Evolutionary conservation across 495 filamentous ascomycete species (phyloP), one percentile per base, ranked within the genome.

Genomic region (Emericellopsis terricola): DNA sequence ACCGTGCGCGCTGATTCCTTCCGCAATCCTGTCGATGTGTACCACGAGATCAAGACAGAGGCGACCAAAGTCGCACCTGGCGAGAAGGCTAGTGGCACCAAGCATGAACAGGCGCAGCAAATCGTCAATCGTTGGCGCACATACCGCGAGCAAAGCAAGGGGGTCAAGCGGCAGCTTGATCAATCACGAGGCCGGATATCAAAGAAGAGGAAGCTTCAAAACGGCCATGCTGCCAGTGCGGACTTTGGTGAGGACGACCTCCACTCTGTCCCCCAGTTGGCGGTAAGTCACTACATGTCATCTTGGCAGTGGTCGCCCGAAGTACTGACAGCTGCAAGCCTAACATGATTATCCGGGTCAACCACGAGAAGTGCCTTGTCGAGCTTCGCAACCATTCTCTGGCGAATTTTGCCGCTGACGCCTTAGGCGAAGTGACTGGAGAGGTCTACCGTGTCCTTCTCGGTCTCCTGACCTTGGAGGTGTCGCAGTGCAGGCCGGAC

Each of bases 331-430:
- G 9, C 10, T 30, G 5, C 15, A 33, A 68, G 62, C 51, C 49
- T 3, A 47, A 76, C 34, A 52, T 82, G 33, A 68, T 81, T 15
- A 58, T 96, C 29, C 73, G 80, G 19, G 62, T 94, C 16, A 93
- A 94, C 50, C 77, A 83, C 47, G 78, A 81, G 23, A 94, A 86
- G 47, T 76, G 82, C 29, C 63, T 72, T 3, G 80, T 96, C 10
- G 64, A 78, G 13, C 65, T 91, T 36, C 81, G 89, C 34, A 94
- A 78, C 41, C 63, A 69, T 33, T 73, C 73, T 15, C 75, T 97
- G 19, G 69, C 78, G 26, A 57, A 63, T 3, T 55, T 73, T 15
- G 76, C 64, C 2, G 58, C 60, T 42, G 69, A 64, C 41, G 67
- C 56, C 44, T 63, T 71, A 39, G 76, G 75, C 33, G 60, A 62